Evolutionary conservation across 108 stramenopile species (phyloP).

Genomic region (Nannochloropsis oceanica): DNA sequence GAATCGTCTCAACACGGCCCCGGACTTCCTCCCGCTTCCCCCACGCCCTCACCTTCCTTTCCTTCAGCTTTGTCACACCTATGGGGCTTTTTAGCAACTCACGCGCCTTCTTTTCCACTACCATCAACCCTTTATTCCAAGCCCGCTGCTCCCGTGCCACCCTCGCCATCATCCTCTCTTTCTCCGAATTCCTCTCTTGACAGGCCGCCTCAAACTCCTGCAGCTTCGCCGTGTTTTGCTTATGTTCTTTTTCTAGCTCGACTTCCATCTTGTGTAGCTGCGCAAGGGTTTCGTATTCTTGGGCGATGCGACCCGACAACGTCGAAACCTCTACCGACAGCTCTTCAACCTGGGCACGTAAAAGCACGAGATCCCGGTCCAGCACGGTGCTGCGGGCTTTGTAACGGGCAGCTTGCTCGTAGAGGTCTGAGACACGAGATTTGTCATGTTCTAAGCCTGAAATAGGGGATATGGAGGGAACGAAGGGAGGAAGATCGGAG

Average conservation of each 20-base stretch:
- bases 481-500: not conserved
- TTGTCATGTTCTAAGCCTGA: not conserved
- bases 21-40: not conserved
- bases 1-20: not conserved
- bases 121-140: not conserved
- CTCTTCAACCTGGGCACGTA: not conserved
- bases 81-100: not conserved
- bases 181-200: not conserved
- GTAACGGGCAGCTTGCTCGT: not conserved
- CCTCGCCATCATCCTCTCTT: not conserved
- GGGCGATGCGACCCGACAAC: not conserved
- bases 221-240: not conserved
- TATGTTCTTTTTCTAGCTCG: not conserved
- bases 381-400: not conserved
- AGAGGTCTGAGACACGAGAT: not conserved
- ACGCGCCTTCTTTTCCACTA: not conserved
- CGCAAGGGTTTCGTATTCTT: not conserved
- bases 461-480: not conserved
- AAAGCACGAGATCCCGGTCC: not conserved
- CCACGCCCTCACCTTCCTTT: not conserved
- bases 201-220: not conserved
- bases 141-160: not conserved
- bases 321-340: not conserved
- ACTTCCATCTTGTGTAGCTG: not conserved
- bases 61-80: not conserved